Conservation (phyloP, 768 basidiomycete species). For the Auricularia heimuer region DNA sequence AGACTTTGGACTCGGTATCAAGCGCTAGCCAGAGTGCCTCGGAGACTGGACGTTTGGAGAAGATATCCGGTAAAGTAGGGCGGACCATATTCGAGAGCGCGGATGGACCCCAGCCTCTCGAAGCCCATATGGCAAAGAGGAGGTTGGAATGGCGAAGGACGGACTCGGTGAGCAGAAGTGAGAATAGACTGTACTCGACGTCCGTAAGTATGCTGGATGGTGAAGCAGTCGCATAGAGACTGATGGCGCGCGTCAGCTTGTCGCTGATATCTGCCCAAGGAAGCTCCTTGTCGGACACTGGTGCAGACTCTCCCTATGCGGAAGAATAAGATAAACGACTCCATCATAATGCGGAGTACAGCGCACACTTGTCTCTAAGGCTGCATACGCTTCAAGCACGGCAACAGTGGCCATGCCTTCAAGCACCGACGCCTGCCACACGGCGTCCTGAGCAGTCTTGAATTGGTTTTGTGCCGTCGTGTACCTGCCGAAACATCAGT, state of each 20-base stretch:
- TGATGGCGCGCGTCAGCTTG: conserved; percentile 53
- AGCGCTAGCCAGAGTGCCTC: conserved; percentile 16
- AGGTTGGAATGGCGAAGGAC: conserved; percentile 67
- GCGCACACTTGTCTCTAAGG: conserved; percentile 62
- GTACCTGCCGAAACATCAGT: conserved; percentile 1
- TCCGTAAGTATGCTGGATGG: conserved; percentile 32
- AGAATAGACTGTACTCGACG: conserved; percentile 48
- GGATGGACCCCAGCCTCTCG: conserved; percentile 80
- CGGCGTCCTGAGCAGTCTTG: conserved; percentile 59
- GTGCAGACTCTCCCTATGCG: conserved; percentile 42
- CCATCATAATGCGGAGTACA: conserved; percentile 9
- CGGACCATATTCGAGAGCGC: conserved; percentile 70
- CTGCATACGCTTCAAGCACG: conserved; percentile 77
- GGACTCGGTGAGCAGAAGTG: conserved; percentile 55
- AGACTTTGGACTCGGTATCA: conserved; percentile 33
- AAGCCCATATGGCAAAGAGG: conserved; percentile 70
- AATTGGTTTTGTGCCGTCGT: conserved; percentile 36
- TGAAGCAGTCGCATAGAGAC: conserved; percentile 50
- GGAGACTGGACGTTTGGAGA: conserved; percentile 44
- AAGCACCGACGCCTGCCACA: conserved; percentile 84
- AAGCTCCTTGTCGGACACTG: conserved; percentile 42
- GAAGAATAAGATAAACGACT: conserved; percentile 7
- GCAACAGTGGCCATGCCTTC: conserved; percentile 78
- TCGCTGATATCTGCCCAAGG: conserved; percentile 69
- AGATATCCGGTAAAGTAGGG: conserved; percentile 47